A percentile compares a stretch with the other conserved stretches of the same genome.
These are phyloP conservation scores for Achaetomium macrosporum DNA, from an alignment of 2,329 filamentous ascomycete species.

Conservation along the genomic window DNA sequence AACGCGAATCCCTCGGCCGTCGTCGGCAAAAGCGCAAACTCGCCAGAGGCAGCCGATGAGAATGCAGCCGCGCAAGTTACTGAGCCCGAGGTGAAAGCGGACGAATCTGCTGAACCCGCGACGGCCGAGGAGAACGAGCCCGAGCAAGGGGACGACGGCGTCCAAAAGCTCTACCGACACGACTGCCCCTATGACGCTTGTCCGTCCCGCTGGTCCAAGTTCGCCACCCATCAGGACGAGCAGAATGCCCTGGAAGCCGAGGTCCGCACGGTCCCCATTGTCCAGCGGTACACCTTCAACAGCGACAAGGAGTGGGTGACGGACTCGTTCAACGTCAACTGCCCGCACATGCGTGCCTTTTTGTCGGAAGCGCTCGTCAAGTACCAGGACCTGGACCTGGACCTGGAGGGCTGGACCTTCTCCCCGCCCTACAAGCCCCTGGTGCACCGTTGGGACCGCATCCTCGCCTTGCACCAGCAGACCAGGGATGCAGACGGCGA, in stretches of 20 bases:
- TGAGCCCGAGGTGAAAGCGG: not conserved
- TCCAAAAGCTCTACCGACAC: conserved; percentile 22
- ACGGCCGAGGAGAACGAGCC: not conserved
- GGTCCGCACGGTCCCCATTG: conserved; percentile 26
- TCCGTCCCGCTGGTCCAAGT: conserved; percentile 28
- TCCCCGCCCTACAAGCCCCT: conserved; percentile 30
- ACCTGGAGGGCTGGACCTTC: conserved; percentile 31
- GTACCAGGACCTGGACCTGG: conserved; percentile 33
- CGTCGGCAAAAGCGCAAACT: too few species aligned
- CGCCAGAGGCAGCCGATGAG: not conserved
- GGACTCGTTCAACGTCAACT: conserved; percentile 29
- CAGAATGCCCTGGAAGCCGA: conserved; percentile 22
- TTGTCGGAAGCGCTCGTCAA: conserved; percentile 28
- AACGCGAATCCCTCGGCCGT: not conserved
- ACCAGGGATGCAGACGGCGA: too few species aligned
- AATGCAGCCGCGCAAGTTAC: not conserved
- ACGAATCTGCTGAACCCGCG: not conserved
- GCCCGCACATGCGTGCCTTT: conserved; percentile 27
- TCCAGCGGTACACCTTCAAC: conserved; percentile 28
- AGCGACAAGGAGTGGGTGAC: conserved; percentile 30
- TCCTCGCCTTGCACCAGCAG: conserved; percentile 18
- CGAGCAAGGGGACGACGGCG: not conserved
- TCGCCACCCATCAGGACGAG: conserved; percentile 27
- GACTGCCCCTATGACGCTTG: conserved; percentile 24
- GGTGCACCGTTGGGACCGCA: conserved; percentile 32